Evolutionary conservation across 192 early-diverging fungal genomes (phyloP), one percentile per base, ranked within the genome.

Genomic region (Podila epicladia): DNA sequence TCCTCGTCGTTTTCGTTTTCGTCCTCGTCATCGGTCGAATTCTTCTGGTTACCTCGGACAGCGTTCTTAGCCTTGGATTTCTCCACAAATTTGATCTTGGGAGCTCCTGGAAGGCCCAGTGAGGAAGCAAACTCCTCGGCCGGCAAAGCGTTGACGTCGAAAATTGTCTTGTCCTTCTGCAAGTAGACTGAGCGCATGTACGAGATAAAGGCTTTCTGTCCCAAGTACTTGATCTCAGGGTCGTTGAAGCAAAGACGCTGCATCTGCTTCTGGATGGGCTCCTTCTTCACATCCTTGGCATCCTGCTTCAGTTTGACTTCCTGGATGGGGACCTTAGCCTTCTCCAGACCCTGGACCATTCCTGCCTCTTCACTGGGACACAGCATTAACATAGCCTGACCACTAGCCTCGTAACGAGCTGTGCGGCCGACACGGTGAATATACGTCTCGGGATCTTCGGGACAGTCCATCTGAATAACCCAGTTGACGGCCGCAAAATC

Each of bases 401-500:
- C 98, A 8, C 89, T 82, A 5, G 96, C 88, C 55, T 96, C 94
- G 88, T 95, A 95, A 66, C 98, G 93, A 11, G 98, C 98, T 20
- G 98, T 99, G 58, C 98, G 92, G 2, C 98, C 98, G 7, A 98
- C 98, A 58, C 98, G 94, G 76, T 99, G 98, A 82, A 99, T 95
- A 85, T 99, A 98, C 2, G 97, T 99, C 58, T 91, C 94, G 45
- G 93, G 92, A 85, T 98, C 94, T 79, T 98, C 98, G 49, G 98
- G 98, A 63, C 96, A 97, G 80, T 99, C 98, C 58, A 97, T 73
- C 69, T 99, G 98, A 50, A 99, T 89, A 35, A 99, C 98, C 98
- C 98, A 99, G 82, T 99, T 95, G 6, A 99, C 97, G 15, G 96
- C 93, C 0, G 98, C 97, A 74, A 99, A 98, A 84, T 99, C 98